Evolutionary conservation across 2,329 filamentous ascomycete genomes (phyloP).

Genomic region (Beauveria asiatica): DNA sequence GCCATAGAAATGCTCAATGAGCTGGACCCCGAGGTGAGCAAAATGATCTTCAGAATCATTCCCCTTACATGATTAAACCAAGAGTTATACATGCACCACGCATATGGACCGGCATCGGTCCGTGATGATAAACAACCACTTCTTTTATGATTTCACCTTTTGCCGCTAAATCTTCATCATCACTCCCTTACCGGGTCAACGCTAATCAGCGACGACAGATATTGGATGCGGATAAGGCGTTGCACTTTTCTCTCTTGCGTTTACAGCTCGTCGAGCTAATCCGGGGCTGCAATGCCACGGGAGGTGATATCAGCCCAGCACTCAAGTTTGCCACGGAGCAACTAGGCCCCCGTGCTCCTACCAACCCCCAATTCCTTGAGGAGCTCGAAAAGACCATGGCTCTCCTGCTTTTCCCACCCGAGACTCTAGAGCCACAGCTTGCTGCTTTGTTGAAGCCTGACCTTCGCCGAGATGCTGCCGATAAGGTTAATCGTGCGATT

Average conservation of each 20-base stretch:
- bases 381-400: constrained; percentile 92
- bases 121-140: constrained; percentile 80
- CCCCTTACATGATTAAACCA: constrained; percentile 80
- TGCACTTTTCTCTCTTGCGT: constrained; percentile 85
- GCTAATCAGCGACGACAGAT: constrained; percentile 51
- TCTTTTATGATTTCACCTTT: constrained; percentile 30
- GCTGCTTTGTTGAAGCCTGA: constrained; percentile 69
- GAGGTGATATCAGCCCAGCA: constrained; percentile 68
- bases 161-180: constrained; percentile 3
- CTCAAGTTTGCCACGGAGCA: constrained; percentile 82
- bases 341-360: constrained; percentile 78
- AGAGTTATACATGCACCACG: constrained; percentile 99
- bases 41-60: neutral
- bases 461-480: constrained; percentile 75
- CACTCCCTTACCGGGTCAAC: constrained; percentile 11
- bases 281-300: constrained; percentile 57
- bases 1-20: constrained; percentile 87
- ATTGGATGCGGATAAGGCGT: constrained; percentile 68
- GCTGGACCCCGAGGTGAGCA: constrained; percentile 77
- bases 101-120: constrained; percentile 66
- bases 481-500: constrained; percentile 82
- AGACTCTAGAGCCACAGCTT: constrained; percentile 67
- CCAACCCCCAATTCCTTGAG: constrained; percentile 69
- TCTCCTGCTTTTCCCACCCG: constrained; percentile 78
- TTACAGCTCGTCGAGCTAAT: constrained; percentile 94